Evolutionary conservation across 768 basidiomycete genomes (phyloP), one percentile per base, ranked within the genome.

Genomic region (Hebeloma cylindrosporum): DNA sequence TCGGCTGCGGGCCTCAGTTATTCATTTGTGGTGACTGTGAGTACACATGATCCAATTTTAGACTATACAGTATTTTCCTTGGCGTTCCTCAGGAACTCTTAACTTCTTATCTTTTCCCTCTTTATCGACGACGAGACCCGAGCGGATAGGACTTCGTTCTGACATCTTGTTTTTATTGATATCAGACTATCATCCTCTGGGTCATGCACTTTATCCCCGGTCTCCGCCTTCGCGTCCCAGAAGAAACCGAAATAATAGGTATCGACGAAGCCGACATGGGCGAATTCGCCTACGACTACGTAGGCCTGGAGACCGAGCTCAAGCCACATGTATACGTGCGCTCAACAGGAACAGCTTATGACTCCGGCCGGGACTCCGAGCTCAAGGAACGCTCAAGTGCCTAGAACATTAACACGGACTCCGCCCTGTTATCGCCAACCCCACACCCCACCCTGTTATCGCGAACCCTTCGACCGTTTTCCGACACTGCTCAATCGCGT

Each of bases 241-340:
- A 79, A 45, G 77, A 80, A 47, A 67, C 58, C 9, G 84, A 89
- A 68, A 78, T 85, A 23, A 66, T 94, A 36, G 93, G 94, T 43
- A 82, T 96, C 54, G 94, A 97, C 68, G 88, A 92, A 54, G 73
- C 80, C 2, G 85, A 93, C 71, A 83, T 92, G 77, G 93, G 91
- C 52, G 92, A 94, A 67, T 92, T 80, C 50, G 85, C 88, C 2
- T 91, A 90, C 59, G 88, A 93, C 65, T 93, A 89, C 53, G 88
- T 92, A 23, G 85, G 80, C 10, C 60, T 85, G 35, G 81, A 84
- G 50, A 52, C 63, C 23, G 69, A 71, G 54, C 55, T 69, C n/a
- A 52, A 54, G 43, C 50, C 61, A 10, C 30, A 39, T 21, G 40
- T 48, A 2, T 57, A 50, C 25, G 48, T 29, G 16, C 40, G 50